Base-by-base conservation (phyloP, 2,329 filamentous ascomycete genomes). In the Colletotrichum orbiculare region DNA sequence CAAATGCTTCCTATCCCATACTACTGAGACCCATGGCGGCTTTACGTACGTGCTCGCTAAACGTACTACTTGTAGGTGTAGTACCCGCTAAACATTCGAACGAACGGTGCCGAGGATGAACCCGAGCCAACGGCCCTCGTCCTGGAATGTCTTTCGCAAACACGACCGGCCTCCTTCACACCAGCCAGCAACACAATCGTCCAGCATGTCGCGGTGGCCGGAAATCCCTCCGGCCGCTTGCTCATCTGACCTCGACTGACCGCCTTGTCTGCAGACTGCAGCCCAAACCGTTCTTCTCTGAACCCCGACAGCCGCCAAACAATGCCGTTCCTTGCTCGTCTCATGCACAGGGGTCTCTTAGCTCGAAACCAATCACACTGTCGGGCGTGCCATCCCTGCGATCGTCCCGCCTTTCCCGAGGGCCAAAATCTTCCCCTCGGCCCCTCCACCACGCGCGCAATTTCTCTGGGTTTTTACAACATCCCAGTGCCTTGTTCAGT, bases 181-280 rank as follows among this genome's bases (percentile, higher is more conserved):
- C 53, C 25, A 41, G 39, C 17, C 46, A 47, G 43, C 46, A 38
- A 39, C 33, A 48, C 35, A 48, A 43, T 55, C 41, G 38, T 46
- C 34, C 50, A 57, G 9, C 45, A 64, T 17, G 46, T 50, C 39
- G 57, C 62, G 46, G 47, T 41, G 52, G 52, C 35, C 58, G 50
- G 34, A 56, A 52, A 35, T 52, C 52, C 58, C 58, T 65, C 58
- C 47, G 58, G 17, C 58, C 58, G 38, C 47, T 49, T 46, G 62
- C 58, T 62, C 62, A 62, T 65, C 62, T 65, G 62, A 65, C 52
- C 62, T 65, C 46, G 42, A 62, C 58, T 62, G 62, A 65, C 62
- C 62, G 58, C 62, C 62, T 62, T 60, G 41, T 50, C 53, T 50
- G 25, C 57, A 47, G 41, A 45, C 53, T 50, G 25, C 57, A 47